Evolutionary conservation across 176 grass and related monocot species (phyloP).

Genomic region (Coix lacrymajobi): DNA sequence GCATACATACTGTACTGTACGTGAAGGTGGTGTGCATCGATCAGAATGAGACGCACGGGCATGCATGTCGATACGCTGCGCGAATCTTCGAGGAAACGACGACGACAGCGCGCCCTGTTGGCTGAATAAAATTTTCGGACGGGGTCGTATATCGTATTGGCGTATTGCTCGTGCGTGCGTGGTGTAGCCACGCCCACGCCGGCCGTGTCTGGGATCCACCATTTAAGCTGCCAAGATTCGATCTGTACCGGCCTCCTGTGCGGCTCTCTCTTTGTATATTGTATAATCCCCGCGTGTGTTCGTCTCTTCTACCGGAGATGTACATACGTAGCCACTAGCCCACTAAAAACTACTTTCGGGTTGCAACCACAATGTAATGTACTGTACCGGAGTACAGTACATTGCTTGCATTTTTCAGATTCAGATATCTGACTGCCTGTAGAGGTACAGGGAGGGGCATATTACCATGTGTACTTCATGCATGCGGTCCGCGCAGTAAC

Average conservation of each 20-base stretch:
- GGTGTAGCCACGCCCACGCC: neutral
- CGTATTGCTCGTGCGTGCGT: neutral
- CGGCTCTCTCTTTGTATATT: neutral
- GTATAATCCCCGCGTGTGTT: neutral
- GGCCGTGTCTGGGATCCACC: conserved; percentile 25
- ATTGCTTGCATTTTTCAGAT: neutral
- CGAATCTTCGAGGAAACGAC: neutral
- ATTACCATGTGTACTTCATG: neutral
- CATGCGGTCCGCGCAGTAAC: neutral
- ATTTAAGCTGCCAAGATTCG: conserved; percentile 21
- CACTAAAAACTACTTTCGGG: no score
- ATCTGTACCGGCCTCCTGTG: neutral
- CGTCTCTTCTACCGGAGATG: no score
- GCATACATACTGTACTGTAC: neutral
- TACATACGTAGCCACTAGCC: no score
- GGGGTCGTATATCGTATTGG: neutral
- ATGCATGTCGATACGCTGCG: neutral
- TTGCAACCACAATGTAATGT: no score
- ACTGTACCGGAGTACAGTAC: no score
- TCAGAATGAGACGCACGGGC: neutral
- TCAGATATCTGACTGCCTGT: neutral
- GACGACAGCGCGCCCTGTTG: neutral
- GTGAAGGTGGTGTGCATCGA: neutral
- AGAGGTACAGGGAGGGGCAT: neutral
- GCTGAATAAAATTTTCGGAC: neutral